These are phyloP conservation scores for Rhizopogon rudus DNA, from an alignment of 768 basidiomycete genomes.

Conservation along the genomic window DNA sequence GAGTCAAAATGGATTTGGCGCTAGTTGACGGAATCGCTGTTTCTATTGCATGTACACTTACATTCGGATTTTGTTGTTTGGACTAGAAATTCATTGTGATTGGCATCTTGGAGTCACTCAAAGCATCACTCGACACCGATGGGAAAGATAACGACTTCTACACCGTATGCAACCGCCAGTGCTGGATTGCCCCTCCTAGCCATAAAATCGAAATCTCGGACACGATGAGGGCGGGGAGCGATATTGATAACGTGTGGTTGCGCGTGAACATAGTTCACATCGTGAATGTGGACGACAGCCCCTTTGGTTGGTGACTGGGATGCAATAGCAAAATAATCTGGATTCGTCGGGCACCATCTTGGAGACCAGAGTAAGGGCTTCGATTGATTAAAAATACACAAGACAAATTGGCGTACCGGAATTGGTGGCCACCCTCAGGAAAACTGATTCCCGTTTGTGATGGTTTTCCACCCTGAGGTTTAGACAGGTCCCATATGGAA, in stretches of 20 bases:
- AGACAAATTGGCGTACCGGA: constrained; percentile 44
- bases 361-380: constrained; percentile 1
- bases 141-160: constrained; percentile 52
- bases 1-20: constrained; percentile 19
- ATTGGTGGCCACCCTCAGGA: constrained; percentile 59
- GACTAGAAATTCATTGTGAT: constrained; percentile 13
- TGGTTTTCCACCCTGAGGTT: constrained; percentile 71
- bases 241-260: constrained; percentile 58
- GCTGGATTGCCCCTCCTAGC: constrained; percentile 53
- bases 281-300: constrained; percentile 68
- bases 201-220: constrained; percentile 78
- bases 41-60: background rate
- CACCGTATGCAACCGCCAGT: constrained; percentile 64
- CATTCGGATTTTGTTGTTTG: background rate
- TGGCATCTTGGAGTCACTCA: background rate
- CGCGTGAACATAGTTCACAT: constrained; percentile 56
- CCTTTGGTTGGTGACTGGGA: constrained; percentile 53
- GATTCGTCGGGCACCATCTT: constrained; percentile 76
- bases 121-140: constrained; percentile 51
- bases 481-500: constrained; percentile 72
- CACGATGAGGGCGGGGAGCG: constrained; percentile 55
- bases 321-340: constrained; percentile 76
- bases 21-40: constrained; percentile 8
- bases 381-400: background rate
- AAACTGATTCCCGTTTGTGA: constrained; percentile 56